A percentile compares a stretch with the other conserved stretches of the same genome.
Evolutionary conservation across 2,329 filamentous ascomycete species (phyloP).

Genomic region (Orbilia quercus): DNA sequence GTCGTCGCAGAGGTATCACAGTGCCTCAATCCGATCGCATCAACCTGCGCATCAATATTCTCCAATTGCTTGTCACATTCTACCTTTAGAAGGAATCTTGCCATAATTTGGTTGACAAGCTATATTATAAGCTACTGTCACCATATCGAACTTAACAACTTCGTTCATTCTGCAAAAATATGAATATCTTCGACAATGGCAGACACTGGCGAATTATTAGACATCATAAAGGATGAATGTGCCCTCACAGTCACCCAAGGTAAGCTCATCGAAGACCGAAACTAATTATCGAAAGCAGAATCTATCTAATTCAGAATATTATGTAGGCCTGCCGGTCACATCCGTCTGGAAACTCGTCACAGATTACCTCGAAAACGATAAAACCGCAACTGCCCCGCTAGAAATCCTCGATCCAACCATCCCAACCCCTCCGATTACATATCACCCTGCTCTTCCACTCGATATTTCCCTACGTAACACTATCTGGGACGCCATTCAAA

Average conservation of each 20-base stretch:
- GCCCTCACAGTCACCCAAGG: slow-evolving; percentile 50
- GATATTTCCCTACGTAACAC: slow-evolving; percentile 34
- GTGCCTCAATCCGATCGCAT: neutral
- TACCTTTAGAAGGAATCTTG: too few species aligned
- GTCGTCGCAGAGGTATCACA: slow-evolving; percentile 8
- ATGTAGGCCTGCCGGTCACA: slow-evolving; percentile 42
- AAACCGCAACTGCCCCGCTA: slow-evolving; percentile 33
- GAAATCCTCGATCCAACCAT: slow-evolving; percentile 46
- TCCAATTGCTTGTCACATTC: neutral
- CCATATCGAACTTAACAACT: slow-evolving; percentile 2
- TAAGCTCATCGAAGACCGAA: neutral
- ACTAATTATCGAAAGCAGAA: neutral
- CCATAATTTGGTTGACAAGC: neutral
- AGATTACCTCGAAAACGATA: slow-evolving; percentile 37
- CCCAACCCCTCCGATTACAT: slow-evolving; percentile 42
- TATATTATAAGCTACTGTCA: neutral
- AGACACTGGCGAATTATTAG: slow-evolving; percentile 49
- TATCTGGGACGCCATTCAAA: slow-evolving; percentile 37
- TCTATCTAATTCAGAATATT: neutral
- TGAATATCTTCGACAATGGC: slow-evolving; percentile 50
- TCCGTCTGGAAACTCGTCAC: slow-evolving; percentile 53
- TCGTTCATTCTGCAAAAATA: slow-evolving; percentile 22
- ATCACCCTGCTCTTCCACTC: slow-evolving; percentile 41
- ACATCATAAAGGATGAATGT: slow-evolving; percentile 55
- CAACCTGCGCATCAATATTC: slow-evolving; percentile 2